A percentile compares a stretch with the other conserved stretches of the same genome.
These are phyloP conservation scores for Dioscorea cayenensis DNA, from an alignment of 116 monocot species.

Conservation along the genomic window DNA sequence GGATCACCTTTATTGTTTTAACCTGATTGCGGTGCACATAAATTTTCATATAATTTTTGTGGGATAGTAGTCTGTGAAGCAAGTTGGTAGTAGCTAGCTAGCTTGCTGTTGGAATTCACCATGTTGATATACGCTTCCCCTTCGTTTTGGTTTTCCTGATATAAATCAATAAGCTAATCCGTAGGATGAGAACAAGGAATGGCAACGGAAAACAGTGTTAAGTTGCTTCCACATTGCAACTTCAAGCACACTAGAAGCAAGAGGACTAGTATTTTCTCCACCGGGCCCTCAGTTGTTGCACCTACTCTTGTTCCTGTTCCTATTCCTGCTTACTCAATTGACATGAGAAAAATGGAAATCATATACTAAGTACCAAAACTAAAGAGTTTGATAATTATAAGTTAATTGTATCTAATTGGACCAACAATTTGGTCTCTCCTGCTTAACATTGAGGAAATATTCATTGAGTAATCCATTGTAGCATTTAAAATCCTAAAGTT, in stretches of 20 bases:
- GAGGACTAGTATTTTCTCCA: slow-evolving; percentile 28
- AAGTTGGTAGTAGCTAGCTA: slow-evolving; percentile 66
- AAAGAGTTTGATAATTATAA: not conserved
- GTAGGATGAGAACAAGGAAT: slow-evolving; percentile 12
- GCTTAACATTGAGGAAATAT: no score
- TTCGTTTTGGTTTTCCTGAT: no score
- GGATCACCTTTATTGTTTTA: slow-evolving; percentile 25
- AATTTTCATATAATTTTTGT: slow-evolving; percentile 45
- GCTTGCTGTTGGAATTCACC: slow-evolving; percentile 42
- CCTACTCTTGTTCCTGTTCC: slow-evolving; percentile 29
- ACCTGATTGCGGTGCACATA: slow-evolving; percentile 39
- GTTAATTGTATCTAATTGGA: not conserved
- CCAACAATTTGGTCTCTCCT: not conserved
- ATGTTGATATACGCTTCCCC: slow-evolving; percentile 9
- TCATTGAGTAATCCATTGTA: no score
- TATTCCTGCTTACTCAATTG: no score
- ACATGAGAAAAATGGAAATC: not conserved
- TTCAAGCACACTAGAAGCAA: slow-evolving; percentile 46
- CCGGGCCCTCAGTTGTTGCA: slow-evolving; percentile 43
- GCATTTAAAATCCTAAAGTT: no score
- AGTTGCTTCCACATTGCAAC: slow-evolving; percentile 27
- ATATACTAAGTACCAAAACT: not conserved
- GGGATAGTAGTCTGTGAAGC: slow-evolving; percentile 51
- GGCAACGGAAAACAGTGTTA: slow-evolving; percentile 35
- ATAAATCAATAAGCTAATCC: slow-evolving; percentile 25